Base-by-base conservation (phyloP, 148 eudicot genomes). In the Diospyros lotus region DNA sequence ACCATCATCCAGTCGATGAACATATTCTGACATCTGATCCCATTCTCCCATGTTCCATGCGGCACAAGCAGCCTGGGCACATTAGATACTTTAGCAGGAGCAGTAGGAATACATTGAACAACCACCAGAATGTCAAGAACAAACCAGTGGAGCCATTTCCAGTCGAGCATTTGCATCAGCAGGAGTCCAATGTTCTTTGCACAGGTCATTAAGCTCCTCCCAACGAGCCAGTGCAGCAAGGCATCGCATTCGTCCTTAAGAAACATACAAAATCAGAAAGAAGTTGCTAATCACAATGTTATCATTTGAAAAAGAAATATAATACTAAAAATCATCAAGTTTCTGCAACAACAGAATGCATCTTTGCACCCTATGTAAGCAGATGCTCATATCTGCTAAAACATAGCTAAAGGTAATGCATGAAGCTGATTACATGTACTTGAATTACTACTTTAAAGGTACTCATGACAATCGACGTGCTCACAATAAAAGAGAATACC, bases 1-100 rank as follows among this genome's bases (percentile, higher is more conserved):
- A 58, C 99, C 99, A 83, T 96, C 99, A 82, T 96, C 99, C 66
- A 96, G 89, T 84, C 94, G 84, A 76, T 90, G 84, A 63, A 93
- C 98, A 71, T 96, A 96, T 77, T 93, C 98, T 75, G 98, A 81
- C 99, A 96, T 96, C 86, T 93, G 98, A 86, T 96, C 98, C 99
- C 99, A 96, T 78, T 93, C 98, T 62, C 97, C 98, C 98, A 96
- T 93, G 91, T 96, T 89, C 98, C 98, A 96, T 6, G 99, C 99
- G 83, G 99, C 97, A 78, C 17, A 73, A 69, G 99, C 97, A 81
- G 99, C 99, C 99, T 93, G 75, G 52, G 44, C 60, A 74, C 4
- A 2, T 48, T 56, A 60, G 39, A 44, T 38, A 58, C 14, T 28
- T 50, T 2, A 68, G 51, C 12, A 81, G 48, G 7, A 72, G 41